Conservation (phyloP, 2,329 filamentous ascomycete genomes). For the Arthroderma uncinatum region DNA sequence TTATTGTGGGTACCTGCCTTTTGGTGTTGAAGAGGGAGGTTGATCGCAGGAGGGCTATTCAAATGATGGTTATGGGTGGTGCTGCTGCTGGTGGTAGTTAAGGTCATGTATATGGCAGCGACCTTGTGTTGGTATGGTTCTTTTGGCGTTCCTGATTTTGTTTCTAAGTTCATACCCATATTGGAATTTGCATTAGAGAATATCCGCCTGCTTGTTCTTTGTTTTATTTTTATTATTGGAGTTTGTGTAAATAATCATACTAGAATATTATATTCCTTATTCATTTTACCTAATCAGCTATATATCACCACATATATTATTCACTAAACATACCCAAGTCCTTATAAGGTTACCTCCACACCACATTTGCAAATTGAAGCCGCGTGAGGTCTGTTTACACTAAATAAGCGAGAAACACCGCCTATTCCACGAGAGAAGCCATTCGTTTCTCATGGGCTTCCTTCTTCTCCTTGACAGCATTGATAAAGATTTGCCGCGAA, state of each 20-base stretch:
- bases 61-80: constrained; percentile 33
- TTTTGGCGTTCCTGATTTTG: background rate
- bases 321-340: too few species aligned
- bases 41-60: constrained; percentile 44
- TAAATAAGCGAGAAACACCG: background rate
- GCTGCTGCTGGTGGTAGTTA: background rate
- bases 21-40: constrained; percentile 56
- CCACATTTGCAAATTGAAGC: too few species aligned
- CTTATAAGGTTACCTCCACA: too few species aligned
- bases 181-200: background rate
- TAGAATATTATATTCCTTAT: background rate
- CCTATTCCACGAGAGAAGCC: background rate
- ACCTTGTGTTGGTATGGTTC: background rate
- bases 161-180: background rate
- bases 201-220: background rate
- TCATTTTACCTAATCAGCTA: background rate
- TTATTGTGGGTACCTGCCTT: constrained; percentile 47
- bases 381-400: background rate
- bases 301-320: background rate
- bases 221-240: background rate
- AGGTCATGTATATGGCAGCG: background rate
- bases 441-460: background rate
- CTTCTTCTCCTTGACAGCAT: background rate
- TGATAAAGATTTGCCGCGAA: background rate
- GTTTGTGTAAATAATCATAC: background rate